Percentiles rank a stretch among this genome's conserved stretches.
These are phyloP conservation scores for Flaveria ramosissima DNA, from an alignment of 129 eudicot genomes.

Conservation along the genomic window DNA sequence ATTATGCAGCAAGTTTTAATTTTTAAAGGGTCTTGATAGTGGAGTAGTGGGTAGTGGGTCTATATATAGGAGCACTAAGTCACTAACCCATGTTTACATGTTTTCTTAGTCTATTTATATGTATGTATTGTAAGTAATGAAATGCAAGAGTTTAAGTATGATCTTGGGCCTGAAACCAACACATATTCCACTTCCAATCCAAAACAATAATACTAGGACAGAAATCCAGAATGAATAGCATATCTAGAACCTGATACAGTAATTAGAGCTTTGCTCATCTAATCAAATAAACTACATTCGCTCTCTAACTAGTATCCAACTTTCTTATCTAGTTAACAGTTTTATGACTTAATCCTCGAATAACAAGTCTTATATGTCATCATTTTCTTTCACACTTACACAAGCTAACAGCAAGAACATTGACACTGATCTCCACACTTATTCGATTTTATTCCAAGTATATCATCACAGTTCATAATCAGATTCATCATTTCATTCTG, in stretches of 20 bases:
- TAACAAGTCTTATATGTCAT: too few relatives aligned
- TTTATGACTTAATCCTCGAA: too few relatives aligned
- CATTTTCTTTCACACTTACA: not conserved
- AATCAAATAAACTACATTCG: not conserved
- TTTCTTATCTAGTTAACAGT: too few relatives aligned
- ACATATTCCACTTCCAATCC: not conserved
- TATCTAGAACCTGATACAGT: conserved; percentile 1
- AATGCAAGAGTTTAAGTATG: too few relatives aligned
- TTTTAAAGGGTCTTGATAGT: too few relatives aligned
- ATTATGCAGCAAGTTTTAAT: too few relatives aligned
- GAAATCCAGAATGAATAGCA: not conserved
- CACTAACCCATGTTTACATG: too few relatives aligned
- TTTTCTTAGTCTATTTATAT: too few relatives aligned
- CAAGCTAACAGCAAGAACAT: conserved; percentile 3
- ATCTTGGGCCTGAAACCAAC: too few relatives aligned
- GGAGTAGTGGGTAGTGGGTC: too few relatives aligned
- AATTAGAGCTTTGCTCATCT: not conserved
- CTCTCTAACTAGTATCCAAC: not conserved
- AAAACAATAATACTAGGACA: not conserved
- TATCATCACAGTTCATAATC: not conserved
- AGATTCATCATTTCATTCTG: not conserved
- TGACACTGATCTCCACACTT: conserved; percentile 13
- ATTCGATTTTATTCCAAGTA: not conserved
- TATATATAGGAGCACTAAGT: too few relatives aligned
- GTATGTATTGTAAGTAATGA: too few relatives aligned